A percentile compares a stretch with the other conserved stretches of the same genome.
phyloP scores from a whole-genome alignment of 2,329 filamentous ascomycete genomes.

The Dactylellina sp. region DNA sequence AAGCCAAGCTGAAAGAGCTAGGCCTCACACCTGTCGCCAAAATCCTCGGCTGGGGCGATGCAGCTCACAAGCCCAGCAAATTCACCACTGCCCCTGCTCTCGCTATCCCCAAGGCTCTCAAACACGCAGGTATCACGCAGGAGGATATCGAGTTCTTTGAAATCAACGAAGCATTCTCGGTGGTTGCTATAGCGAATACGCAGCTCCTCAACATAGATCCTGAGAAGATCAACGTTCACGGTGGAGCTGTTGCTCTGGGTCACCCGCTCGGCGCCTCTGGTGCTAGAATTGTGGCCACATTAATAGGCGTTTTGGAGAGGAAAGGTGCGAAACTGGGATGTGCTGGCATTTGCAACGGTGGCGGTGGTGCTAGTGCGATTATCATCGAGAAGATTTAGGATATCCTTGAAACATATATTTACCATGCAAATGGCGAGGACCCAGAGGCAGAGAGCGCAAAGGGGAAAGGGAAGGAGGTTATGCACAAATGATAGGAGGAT shows the following conservation, averaged over 20 bases:
- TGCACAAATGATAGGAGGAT: neutral
- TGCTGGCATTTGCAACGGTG: slow-evolving; percentile 97
- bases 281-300: slow-evolving; percentile 89
- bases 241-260: slow-evolving; percentile 93
- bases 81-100: slow-evolving; percentile 95
- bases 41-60: slow-evolving; percentile 97
- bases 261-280: slow-evolving; percentile 95
- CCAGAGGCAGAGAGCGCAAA: too few species aligned
- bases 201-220: slow-evolving; percentile 84
- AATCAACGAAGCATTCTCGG: slow-evolving; percentile 99
- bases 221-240: slow-evolving; percentile 93
- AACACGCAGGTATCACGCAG: slow-evolving; percentile 85
- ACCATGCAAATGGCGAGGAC: neutral
- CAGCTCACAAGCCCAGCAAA: slow-evolving; percentile 87
- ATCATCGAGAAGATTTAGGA: slow-evolving; percentile 77
- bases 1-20: slow-evolving; percentile 92
- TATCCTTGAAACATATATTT: neutral
- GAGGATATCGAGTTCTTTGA: slow-evolving; percentile 91
- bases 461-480: neutral
- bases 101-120: slow-evolving; percentile 95
- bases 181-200: slow-evolving; percentile 94
- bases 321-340: slow-evolving; percentile 94
- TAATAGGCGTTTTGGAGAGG: slow-evolving; percentile 87
- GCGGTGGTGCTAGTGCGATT: slow-evolving; percentile 91
- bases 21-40: slow-evolving; percentile 91